Evolutionary conservation across 192 early-diverging fungal genomes (phyloP).

Genomic region (Coemansia sp.): DNA sequence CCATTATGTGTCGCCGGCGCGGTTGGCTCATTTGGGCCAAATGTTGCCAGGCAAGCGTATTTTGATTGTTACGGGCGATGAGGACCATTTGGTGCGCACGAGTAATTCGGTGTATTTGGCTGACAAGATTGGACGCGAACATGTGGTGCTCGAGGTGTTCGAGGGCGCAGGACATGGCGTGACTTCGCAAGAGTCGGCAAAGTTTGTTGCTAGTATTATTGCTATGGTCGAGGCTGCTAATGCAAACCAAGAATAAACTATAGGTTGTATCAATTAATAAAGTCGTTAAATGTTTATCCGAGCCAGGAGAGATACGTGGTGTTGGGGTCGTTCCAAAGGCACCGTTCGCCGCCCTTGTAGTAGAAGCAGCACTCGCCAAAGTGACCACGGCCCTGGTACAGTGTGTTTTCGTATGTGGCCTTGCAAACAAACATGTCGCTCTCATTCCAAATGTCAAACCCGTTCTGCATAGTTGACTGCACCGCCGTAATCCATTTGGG

Average conservation of each 20-base stretch:
- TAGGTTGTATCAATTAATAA: neutral
- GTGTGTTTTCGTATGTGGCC: neutral
- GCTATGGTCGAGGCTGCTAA: constrained; percentile 23
- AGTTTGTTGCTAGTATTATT: constrained; percentile 26
- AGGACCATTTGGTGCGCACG: constrained; percentile 43
- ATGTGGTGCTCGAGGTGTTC: constrained; percentile 33
- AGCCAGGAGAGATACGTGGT: neutral
- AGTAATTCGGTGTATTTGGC: constrained; percentile 45
- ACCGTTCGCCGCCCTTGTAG: neutral
- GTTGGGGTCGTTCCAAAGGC: neutral
- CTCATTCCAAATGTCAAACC: neutral
- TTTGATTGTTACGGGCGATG: constrained; percentile 43
- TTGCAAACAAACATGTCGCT: neutral
- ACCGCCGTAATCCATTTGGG: constrained; percentile 1
- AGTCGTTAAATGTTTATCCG: no score
- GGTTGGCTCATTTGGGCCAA: constrained; percentile 27
- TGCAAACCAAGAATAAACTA: neutral
- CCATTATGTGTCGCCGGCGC: constrained; percentile 42
- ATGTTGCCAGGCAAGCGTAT: constrained; percentile 41
- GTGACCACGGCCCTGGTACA: neutral
- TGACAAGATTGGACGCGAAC: constrained; percentile 42
- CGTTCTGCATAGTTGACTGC: neutral
- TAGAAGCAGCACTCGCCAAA: constrained; percentile 1
- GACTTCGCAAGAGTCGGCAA: constrained; percentile 26
- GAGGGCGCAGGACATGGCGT: constrained; percentile 44